Base-by-base conservation (phyloP, 106 monocot species). In the Platanthera zijinensis region DNA sequence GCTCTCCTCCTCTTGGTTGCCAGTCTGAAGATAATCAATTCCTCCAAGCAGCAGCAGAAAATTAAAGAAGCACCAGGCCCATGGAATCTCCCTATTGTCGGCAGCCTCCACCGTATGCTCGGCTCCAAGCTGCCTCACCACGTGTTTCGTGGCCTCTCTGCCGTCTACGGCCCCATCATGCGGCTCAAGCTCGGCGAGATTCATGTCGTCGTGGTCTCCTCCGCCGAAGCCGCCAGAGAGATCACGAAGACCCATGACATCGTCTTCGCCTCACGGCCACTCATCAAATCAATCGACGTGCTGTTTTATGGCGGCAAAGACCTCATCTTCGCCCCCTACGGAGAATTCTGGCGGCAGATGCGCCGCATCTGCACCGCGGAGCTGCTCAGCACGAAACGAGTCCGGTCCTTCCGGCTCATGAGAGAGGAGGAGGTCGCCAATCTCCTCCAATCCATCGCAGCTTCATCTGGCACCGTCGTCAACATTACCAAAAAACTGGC, bases 161-260 rank as follows among this genome's bases (percentile, higher is more conserved):
- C 19, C 25, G 11, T 14, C 25, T 61, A 76, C 71, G 81, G 81
- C 18, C 71, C 81, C 32, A 18, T 82, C 25, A 28, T 76, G 54
- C 50, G 75, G 75, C 69, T 81, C 3, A 53, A 63, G 6, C 75
- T 75, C 69, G 81, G 81, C 48, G 48, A 81, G 48, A 57, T 70
- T 28, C 21, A 51, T 56, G 21, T 51, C 54, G 22, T 81, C 47
- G 6, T 81, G 25, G 21, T 81, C 66, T 81, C 81, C 56, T 81
- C 81, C 46, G 13, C 81, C 5, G 9, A 51, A 17, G 64, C 13
- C 4, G 81, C 75, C 54, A 39, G 19, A 18, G 81, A 81, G 57
- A 64, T 69, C 69, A 51, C 75, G 47, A 50, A 64, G 13, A 76
- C 75, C 48, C 69, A 81, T 21, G 81, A 81, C 69, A 63, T 81